Evolutionary conservation across 2,329 filamentous ascomycete species (phyloP), one percentile per base, ranked within the genome.

Genomic region (Trichoderma lentiforme): DNA sequence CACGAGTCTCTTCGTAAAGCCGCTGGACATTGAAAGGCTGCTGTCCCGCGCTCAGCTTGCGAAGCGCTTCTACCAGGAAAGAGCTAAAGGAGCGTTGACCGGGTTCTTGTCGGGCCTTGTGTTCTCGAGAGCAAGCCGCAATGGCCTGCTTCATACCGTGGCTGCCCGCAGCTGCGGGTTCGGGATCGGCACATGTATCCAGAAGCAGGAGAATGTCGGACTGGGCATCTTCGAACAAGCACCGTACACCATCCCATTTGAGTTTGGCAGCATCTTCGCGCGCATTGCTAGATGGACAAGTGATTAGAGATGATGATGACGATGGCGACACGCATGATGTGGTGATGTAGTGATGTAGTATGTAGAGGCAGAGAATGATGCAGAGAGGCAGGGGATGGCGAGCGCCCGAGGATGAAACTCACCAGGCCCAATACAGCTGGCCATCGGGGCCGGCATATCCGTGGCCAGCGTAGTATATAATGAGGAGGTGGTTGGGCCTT

Each of bases 391-490:
- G 26, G 60, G 60, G 24, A 57, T n/a, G 26, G 47, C 58, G 39
- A 58, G 39, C 26, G 36, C 57, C 67, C 39, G 8, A 28, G 30
- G 28, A 53, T 57, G 34, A 36, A 30, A 85, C 89, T 83, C 84
- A 91, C 89, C 88, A 88, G 71, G 89, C 88, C 89, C 89, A 91
- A 78, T 90, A 91, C 30, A 91, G 82, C 79, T 91, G 88, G 76
- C 86, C 86, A 77, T 91, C 88, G 12, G 83, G 75, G n/a, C 86
- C 86, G 51, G 87, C 81, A 75, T 86, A 90, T 74, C 88, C 88
- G 76, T 90, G 83, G 34, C 89, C 89, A 74, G 87, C 87, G 77
- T 91, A 91, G 78, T 91, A 90, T 73, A 91, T 85, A 73, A 91
- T 88, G 73, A 91, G 80, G 26, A 91, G 83, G 76, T 91, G 88